These are phyloP conservation scores for Cercospora nicotianae DNA, from an alignment of 2,329 filamentous ascomycete genomes.

Conservation along the genomic window DNA sequence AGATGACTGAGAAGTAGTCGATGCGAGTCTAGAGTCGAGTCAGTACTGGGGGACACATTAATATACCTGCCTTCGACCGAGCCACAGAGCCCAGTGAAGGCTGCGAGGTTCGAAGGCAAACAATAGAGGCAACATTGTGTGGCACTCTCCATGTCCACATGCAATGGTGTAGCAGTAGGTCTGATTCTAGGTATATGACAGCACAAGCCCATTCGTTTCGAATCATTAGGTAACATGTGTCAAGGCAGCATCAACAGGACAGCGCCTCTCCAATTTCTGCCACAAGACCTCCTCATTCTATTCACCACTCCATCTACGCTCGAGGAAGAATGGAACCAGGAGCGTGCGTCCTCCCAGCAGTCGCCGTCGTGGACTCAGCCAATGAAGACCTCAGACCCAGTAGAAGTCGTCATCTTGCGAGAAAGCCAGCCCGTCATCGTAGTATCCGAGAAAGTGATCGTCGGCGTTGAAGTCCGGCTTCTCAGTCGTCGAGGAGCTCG, in stretches of 20 bases:
- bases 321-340: background rate
- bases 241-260: background rate
- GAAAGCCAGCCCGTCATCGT: constrained; percentile 20
- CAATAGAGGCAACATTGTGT: background rate
- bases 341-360: background rate
- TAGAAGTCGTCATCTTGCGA: constrained; percentile 15
- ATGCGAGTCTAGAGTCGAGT: background rate
- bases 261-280: background rate
- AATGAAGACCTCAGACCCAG: constrained; percentile 12
- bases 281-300: background rate
- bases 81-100: background rate
- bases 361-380: background rate
- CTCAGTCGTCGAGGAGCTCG: constrained; percentile 2
- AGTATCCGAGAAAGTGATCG: constrained; percentile 16
- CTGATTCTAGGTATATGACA: background rate
- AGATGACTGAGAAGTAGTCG: background rate
- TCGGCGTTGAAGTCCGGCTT: constrained; percentile 5
- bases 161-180: background rate
- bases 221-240: background rate
- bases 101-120: background rate
- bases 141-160: background rate
- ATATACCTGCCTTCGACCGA: background rate
- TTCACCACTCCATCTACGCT: background rate
- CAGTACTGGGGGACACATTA: background rate
- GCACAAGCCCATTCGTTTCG: background rate